These are phyloP conservation scores for Ziziphus jujuba DNA, from an alignment of 306 rosid species.

Conservation along the genomic window DNA sequence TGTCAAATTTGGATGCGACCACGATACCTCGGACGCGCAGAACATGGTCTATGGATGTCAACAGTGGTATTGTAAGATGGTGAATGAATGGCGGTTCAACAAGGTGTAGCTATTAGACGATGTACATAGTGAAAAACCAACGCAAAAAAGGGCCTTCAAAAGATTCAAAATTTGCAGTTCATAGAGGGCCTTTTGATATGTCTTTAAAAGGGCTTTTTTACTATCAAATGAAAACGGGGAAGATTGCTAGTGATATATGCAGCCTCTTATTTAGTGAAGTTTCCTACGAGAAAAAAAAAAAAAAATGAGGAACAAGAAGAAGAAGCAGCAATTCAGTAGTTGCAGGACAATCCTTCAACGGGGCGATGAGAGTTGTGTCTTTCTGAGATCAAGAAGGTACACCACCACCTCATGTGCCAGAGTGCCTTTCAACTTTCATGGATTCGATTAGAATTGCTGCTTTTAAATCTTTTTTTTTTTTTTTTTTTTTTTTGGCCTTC, in stretches of 20 bases:
- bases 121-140: conserved; percentile 29
- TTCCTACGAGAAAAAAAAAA: conserved; percentile 11
- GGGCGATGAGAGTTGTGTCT: conserved; percentile 22
- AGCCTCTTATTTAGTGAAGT: neutral
- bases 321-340: conserved; percentile 11
- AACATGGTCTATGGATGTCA: conserved; percentile 81
- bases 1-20: conserved; percentile 11
- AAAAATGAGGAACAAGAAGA: conserved; percentile 19
- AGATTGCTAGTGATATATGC: neutral
- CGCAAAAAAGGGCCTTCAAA: neutral
- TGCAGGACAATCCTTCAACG: neutral
- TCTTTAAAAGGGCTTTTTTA: neutral
- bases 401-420: conserved; percentile 7
- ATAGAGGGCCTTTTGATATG: neutral
- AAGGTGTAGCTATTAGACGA: conserved; percentile 4
- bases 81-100: conserved; percentile 11
- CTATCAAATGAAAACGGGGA: conserved; percentile 19
- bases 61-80: conserved; percentile 57
- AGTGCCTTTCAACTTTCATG: conserved; percentile 13
- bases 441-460: conserved; percentile 28
- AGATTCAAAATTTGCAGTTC: neutral
- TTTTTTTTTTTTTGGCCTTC: neutral
- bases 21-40: conserved; percentile 42
- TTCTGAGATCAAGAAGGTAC: conserved; percentile 22
- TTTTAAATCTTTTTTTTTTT: conserved; percentile 3